Percentiles rank a stretch among this genome's conserved stretches.
phyloP scores from a whole-genome alignment of 2,329 filamentous ascomycete genomes.

The Neurospora sp. region DNA sequence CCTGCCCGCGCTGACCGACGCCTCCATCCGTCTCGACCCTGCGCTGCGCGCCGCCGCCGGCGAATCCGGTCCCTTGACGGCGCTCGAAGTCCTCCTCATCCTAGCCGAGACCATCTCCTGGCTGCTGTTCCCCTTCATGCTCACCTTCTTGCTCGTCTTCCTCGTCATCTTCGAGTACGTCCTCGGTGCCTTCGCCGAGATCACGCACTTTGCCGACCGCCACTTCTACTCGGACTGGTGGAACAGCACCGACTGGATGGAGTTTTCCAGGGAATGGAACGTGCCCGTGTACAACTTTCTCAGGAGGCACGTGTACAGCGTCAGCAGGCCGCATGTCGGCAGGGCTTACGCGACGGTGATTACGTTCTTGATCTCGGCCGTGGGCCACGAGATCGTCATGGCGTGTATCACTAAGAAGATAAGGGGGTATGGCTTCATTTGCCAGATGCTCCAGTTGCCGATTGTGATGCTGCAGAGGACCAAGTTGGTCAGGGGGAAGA shows the following conservation, averaged over 20 bases:
- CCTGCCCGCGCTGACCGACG: slow-evolving; percentile 73
- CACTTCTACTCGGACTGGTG: slow-evolving; percentile 81
- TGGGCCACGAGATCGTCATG: slow-evolving; percentile 94
- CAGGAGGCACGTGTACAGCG: slow-evolving; percentile 85
- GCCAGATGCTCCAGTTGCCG: slow-evolving; percentile 94
- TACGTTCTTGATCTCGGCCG: slow-evolving; percentile 81
- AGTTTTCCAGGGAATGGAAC: slow-evolving; percentile 95
- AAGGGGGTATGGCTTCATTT: slow-evolving; percentile 82
- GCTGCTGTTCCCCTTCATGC: slow-evolving; percentile 94
- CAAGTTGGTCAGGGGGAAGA: slow-evolving; percentile 60
- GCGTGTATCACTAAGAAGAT: slow-evolving; percentile 97
- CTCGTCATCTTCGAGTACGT: slow-evolving; percentile 98
- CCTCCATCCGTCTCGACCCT: slow-evolving; percentile 41
- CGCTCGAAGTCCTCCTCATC: slow-evolving; percentile 61
- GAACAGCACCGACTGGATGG: slow-evolving; percentile 81
- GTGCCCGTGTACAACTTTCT: slow-evolving; percentile 96
- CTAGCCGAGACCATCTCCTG: slow-evolving; percentile 82
- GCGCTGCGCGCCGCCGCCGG: slow-evolving; percentile 22
- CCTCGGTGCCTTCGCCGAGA: slow-evolving; percentile 86
- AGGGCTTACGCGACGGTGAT: slow-evolving; percentile 70
- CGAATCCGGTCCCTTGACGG: not conserved
- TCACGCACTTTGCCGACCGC: slow-evolving; percentile 85
- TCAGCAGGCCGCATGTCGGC: slow-evolving; percentile 66
- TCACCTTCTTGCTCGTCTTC: slow-evolving; percentile 90
- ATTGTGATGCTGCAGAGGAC: slow-evolving; percentile 88